Evolutionary conservation across 2,329 filamentous ascomycete species (phyloP), one percentile per base, ranked within the genome.

Genomic region (Knufia fluminis): DNA sequence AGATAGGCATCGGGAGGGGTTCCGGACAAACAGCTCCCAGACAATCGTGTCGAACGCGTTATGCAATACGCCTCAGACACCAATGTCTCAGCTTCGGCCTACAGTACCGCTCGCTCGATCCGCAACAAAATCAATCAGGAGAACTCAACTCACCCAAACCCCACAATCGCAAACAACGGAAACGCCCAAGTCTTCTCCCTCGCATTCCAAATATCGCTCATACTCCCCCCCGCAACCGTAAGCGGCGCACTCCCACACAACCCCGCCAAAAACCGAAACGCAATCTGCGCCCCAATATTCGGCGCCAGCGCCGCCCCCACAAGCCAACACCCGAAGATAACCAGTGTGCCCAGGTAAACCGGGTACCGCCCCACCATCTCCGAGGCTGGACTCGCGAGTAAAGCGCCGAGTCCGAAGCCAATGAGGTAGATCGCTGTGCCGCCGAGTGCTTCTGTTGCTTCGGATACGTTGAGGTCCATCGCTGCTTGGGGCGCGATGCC

Each of bases 241-340:
- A 66, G 61, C 16, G 65, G 73, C 40, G 66, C 74, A 55, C 62
- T 69, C 6, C 61, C 71, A 47, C 72, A 75, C 42, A 74, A 59
- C 2, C 75, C 73, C 1, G 74, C 69, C 2, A 77, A 55, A 52
- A 74, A 76, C 2, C 74, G 68, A 49, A 74, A 76, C 0, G 66
- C 65, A 4, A 76, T 59, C 47, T 75, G 71, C 3, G 69, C 68
- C 0, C 61, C 66, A 47, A 76, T 68, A 19, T 68, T 73, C 2
- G 69, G 69, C 1, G 72, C 60, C n/a, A 76, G 57, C 1, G 66
- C 75, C 0, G 68, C 67, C 0, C 68, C 73, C 58, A 75, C 67
- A 35, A 75, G 64, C 49, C 72, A 77, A 40, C 74, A 61, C 60
- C 75, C 70, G 48, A 71, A 76, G 14, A 70, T 57, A 14, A 63